These are phyloP conservation scores for Sclerotinia spermophila DNA, from an alignment of 2,329 filamentous ascomycete genomes.

Conservation along the genomic window DNA sequence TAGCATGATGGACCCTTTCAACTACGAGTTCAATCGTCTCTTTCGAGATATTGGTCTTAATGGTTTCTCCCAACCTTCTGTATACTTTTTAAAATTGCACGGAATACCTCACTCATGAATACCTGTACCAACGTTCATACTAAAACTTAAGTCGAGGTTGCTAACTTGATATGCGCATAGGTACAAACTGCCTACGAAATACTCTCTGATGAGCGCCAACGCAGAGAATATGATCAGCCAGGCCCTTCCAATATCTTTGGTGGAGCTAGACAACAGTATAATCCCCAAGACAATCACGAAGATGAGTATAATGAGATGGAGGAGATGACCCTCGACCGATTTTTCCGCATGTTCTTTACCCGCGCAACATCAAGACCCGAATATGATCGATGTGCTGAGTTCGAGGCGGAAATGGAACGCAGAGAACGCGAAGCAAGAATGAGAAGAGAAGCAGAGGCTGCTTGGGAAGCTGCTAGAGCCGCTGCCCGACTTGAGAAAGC, in stretches of 20 bases:
- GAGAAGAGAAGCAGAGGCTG: not conserved
- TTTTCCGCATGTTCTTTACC: not conserved
- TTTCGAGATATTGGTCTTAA: no score
- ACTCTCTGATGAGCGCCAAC: slow-evolving; percentile 19
- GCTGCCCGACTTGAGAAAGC: not conserved
- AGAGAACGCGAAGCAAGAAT: not conserved
- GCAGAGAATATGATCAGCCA: slow-evolving; percentile 19
- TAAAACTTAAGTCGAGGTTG: not conserved
- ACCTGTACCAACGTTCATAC: no score
- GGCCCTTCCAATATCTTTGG: not conserved
- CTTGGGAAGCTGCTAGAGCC: not conserved
- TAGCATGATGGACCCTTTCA: no score
- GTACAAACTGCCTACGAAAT: slow-evolving; percentile 25
- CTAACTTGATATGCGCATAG: slow-evolving; percentile 11
- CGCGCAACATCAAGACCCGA: not conserved
- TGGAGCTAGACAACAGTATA: not conserved
- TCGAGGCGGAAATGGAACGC: not conserved
- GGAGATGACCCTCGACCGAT: not conserved
- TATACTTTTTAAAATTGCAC: no score
- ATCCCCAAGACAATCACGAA: not conserved
- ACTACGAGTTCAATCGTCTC: no score
- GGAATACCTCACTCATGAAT: no score
- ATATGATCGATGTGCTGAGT: no score
- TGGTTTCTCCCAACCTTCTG: no score
- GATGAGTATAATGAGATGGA: not conserved